Conservation (phyloP, 495 filamentous ascomycete species). For the Elaphomyces granulatus region DNA sequence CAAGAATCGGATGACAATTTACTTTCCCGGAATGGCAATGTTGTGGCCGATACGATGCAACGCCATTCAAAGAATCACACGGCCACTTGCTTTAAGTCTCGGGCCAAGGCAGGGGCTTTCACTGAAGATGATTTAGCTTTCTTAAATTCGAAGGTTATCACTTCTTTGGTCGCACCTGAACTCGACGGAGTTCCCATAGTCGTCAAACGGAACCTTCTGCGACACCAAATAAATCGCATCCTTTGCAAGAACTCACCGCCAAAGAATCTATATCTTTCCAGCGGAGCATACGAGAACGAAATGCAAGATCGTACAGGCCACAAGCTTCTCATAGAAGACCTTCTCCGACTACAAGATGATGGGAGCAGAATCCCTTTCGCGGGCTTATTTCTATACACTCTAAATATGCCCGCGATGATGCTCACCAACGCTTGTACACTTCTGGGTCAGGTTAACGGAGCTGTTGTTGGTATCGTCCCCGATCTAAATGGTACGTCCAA, state of each 20-base stretch:
- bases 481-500: too few species aligned
- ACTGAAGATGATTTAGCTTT: neutral
- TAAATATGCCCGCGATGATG: conserved; percentile 4
- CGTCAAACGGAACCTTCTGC: neutral
- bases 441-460: conserved; percentile 7
- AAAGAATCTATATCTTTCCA: neutral
- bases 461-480: conserved; percentile 1
- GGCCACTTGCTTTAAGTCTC: conserved; percentile 10
- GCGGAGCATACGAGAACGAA: neutral
- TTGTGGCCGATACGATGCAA: conserved; percentile 2
- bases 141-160: neutral
- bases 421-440: conserved; percentile 4
- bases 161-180: neutral
- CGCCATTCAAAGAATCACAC: conserved; percentile 5
- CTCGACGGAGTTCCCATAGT: neutral
- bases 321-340: neutral
- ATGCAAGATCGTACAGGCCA: conserved; percentile 6
- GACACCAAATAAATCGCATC: neutral
- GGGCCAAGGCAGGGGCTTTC: neutral
- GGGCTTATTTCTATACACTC: conserved; percentile 8
- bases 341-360: neutral
- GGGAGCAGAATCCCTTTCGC: conserved; percentile 5
- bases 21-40: conserved; percentile 1
- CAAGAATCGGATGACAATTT: conserved; percentile 1
- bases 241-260: neutral